Evolutionary conservation across 495 filamentous ascomycete species (phyloP).

Genomic region (Penicillium parvum): DNA sequence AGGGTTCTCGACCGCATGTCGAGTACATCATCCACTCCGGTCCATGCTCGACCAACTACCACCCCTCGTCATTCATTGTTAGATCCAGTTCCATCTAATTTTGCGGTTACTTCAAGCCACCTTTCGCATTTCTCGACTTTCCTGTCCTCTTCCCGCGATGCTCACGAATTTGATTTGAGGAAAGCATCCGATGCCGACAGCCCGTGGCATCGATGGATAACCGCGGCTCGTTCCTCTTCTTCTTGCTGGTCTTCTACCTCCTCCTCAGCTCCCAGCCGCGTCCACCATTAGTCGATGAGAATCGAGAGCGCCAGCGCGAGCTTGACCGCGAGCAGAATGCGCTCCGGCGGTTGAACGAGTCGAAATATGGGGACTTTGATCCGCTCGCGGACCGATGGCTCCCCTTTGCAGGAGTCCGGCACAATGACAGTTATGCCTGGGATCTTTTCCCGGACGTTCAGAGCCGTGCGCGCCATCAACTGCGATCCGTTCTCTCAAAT

Average conservation of each 20-base stretch:
- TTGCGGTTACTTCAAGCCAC: not conserved
- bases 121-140: not conserved
- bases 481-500: conserved; percentile 40
- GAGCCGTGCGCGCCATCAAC: conserved; percentile 49
- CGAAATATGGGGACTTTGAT: conserved; percentile 70
- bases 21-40: conserved; percentile 40
- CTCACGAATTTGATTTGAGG: conserved; percentile 22
- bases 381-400: conserved; percentile 57
- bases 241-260: conserved; percentile 48
- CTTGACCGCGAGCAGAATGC: conserved; percentile 51
- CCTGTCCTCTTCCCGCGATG: conserved; percentile 21
- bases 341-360: conserved; percentile 63
- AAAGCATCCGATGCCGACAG: conserved; percentile 30
- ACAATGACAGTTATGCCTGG: conserved; percentile 74
- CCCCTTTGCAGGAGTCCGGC: conserved; percentile 71
- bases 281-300: conserved; percentile 43
- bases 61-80: conserved; percentile 30
- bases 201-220: conserved; percentile 43
- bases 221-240: conserved; percentile 47
- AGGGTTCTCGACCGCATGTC: conserved; percentile 23
- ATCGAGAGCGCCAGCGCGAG: conserved; percentile 40
- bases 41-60: conserved; percentile 5
- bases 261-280: conserved; percentile 44
- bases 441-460: conserved; percentile 52
- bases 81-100: not conserved